A percentile compares a stretch with the other conserved stretches of the same genome.
Evolutionary conservation across 805 yeast genomes (phyloP).

Genomic region (Yamadazyma olivae): DNA sequence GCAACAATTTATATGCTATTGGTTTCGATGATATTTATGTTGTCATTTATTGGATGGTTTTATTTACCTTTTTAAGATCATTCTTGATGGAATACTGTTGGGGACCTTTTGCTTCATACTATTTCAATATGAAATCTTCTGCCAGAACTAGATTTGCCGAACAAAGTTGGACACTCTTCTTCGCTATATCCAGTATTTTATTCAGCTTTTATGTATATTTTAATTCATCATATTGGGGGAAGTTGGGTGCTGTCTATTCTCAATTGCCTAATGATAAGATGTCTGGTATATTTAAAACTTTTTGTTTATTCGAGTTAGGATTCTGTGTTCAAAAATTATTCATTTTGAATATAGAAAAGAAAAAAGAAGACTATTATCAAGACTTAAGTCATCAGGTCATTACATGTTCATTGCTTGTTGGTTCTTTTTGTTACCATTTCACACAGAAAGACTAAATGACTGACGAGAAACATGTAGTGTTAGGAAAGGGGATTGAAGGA

Average conservation of each 20-base stretch:
- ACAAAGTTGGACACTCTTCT: constrained; percentile 75
- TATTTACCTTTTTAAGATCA: constrained; percentile 56
- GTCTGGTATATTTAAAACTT: constrained; percentile 52
- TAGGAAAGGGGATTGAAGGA: constrained; percentile 72
- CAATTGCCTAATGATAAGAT: constrained; percentile 75
- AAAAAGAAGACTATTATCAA: constrained; percentile 78
- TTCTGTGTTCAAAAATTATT: constrained; percentile 80
- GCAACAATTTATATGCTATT: constrained; percentile 46
- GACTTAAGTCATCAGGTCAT: constrained; percentile 89
- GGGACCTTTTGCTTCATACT: constrained; percentile 50
- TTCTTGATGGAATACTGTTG: constrained; percentile 56
- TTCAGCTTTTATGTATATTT: constrained; percentile 58
- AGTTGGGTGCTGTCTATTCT: constrained; percentile 55
- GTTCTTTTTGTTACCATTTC: constrained; percentile 72
- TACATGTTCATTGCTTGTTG: constrained; percentile 62
- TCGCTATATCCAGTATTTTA: constrained; percentile 53
- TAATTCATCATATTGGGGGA: constrained; percentile 55
- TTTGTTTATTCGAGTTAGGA: constrained; percentile 70
- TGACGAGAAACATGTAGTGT: constrained; percentile 77
- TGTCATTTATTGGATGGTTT: constrained; percentile 53
- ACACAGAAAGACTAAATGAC: too few relatives aligned
- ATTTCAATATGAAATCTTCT: constrained; percentile 46
- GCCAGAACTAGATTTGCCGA: constrained; percentile 73
- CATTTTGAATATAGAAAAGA: constrained; percentile 72
- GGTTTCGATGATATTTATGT: constrained; percentile 54